These are phyloP conservation scores for Dryas drummondii DNA, from an alignment of 306 rosid genomes.

Conservation along the genomic window DNA sequence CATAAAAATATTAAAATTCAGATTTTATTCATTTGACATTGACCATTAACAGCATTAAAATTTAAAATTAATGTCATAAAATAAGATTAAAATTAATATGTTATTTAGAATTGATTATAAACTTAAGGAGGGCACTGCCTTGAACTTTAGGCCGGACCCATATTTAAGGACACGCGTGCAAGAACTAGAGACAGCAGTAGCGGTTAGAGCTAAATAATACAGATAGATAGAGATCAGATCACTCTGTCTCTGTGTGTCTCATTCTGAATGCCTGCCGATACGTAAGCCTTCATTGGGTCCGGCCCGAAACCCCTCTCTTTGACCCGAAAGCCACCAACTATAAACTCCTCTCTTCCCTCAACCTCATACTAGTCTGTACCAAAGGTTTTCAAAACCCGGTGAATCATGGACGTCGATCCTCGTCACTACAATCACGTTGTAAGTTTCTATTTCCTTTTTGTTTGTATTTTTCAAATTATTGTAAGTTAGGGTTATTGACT, in stretches of 20 bases:
- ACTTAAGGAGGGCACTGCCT: too few relatives aligned
- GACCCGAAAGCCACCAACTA: not conserved
- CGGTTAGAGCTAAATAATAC: not conserved
- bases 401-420: conserved; percentile 79
- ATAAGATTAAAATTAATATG: too few relatives aligned
- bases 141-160: too few relatives aligned
- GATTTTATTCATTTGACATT: too few relatives aligned
- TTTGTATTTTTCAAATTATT: not conserved
- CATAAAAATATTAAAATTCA: too few relatives aligned
- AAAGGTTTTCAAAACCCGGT: not conserved
- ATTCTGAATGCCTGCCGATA: not conserved
- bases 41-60: too few relatives aligned
- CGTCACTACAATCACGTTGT: conserved; percentile 70
- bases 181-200: not conserved
- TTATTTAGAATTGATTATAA: too few relatives aligned
- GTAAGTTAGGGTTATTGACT: not conserved
- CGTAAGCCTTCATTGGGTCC: not conserved
- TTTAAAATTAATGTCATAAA: too few relatives aligned
- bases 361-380: not conserved
- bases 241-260: too few relatives aligned
- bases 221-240: not conserved
- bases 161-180: not conserved
- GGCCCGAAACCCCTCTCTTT: not conserved
- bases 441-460: conserved; percentile 21
- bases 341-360: not conserved